Evolutionary conservation across 345 rosid genomes (phyloP).

Genomic region (Eucalyptus decipiens): DNA sequence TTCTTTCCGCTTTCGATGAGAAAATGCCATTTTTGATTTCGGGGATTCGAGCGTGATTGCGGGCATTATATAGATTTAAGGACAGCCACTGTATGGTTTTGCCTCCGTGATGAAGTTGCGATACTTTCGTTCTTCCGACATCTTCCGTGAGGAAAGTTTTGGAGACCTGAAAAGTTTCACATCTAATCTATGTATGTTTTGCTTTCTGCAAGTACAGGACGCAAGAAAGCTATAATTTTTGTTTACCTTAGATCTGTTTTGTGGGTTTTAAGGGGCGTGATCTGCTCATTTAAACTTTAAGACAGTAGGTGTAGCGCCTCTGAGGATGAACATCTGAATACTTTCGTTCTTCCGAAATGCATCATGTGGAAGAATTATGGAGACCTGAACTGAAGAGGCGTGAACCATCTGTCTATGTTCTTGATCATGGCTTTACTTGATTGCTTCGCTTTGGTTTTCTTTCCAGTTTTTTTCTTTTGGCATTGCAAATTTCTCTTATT

Average conservation of each 20-base stretch:
- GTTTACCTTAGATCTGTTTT: background rate
- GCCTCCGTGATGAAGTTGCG: background rate
- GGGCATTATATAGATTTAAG: background rate
- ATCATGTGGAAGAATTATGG: background rate
- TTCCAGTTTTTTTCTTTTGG: background rate
- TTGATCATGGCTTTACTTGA: background rate
- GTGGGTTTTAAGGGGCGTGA: background rate
- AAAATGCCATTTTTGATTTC: background rate
- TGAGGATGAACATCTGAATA: background rate
- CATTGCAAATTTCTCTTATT: background rate
- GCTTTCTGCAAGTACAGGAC: background rate
- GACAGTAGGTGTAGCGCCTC: background rate
- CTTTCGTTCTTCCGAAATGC: constrained; percentile 11
- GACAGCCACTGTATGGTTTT: background rate
- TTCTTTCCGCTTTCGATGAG: background rate
- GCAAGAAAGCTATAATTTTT: background rate
- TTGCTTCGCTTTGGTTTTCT: background rate
- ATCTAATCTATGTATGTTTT: background rate
- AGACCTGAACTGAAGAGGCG: constrained; percentile 4
- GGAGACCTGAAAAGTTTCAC: background rate
- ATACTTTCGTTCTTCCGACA: constrained; percentile 4
- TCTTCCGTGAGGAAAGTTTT: background rate
- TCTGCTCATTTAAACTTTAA: background rate
- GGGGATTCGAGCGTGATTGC: background rate
- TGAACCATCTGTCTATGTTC: background rate